These are phyloP conservation scores for Myotisia sp. DNA, from an alignment of 2,329 filamentous ascomycete species.

Conservation along the genomic window DNA sequence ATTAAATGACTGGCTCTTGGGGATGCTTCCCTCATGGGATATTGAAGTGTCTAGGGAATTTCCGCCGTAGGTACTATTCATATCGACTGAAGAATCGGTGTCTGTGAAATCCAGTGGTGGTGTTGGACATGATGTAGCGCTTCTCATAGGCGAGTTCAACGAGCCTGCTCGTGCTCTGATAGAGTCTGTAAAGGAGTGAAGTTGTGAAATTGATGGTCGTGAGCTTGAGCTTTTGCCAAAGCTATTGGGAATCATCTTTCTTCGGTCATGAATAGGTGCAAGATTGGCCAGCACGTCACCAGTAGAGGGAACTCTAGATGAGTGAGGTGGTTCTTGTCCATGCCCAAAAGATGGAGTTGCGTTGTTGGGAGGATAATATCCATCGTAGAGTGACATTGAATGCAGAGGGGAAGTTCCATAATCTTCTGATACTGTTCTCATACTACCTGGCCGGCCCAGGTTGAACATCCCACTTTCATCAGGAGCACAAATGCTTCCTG, in stretches of 20 bases:
- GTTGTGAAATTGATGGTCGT: constrained; percentile 6
- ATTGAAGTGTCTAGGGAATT: constrained; percentile 3
- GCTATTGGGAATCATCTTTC: constrained; percentile 8
- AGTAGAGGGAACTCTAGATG: constrained; percentile 17
- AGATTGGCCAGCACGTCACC: constrained; percentile 17
- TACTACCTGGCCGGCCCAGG: constrained; percentile 16
- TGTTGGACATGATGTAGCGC: constrained; percentile 8
- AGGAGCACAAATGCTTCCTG: constrained; percentile 24
- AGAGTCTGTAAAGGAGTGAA: constrained; percentile 7
- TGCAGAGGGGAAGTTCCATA: constrained; percentile 26
- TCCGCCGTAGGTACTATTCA: constrained; percentile 5
- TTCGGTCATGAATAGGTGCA: constrained; percentile 7
- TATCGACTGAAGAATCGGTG: constrained; percentile 3
- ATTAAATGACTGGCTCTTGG: neutral
- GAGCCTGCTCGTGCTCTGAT: constrained; percentile 7
- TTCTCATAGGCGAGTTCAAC: constrained; percentile 6
- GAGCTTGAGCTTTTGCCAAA: constrained; percentile 7
- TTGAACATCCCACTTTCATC: constrained; percentile 17
- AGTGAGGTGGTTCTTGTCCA: constrained; percentile 13
- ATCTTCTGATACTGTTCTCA: constrained; percentile 23
- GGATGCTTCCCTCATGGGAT: constrained; percentile 8
- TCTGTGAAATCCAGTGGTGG: constrained; percentile 8
- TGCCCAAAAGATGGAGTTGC: constrained; percentile 13
- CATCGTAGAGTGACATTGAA: constrained; percentile 22
- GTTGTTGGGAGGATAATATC: constrained; percentile 20